Evolutionary conservation across 495 filamentous ascomycete species (phyloP).

Genomic region (Penicillium soppii): DNA sequence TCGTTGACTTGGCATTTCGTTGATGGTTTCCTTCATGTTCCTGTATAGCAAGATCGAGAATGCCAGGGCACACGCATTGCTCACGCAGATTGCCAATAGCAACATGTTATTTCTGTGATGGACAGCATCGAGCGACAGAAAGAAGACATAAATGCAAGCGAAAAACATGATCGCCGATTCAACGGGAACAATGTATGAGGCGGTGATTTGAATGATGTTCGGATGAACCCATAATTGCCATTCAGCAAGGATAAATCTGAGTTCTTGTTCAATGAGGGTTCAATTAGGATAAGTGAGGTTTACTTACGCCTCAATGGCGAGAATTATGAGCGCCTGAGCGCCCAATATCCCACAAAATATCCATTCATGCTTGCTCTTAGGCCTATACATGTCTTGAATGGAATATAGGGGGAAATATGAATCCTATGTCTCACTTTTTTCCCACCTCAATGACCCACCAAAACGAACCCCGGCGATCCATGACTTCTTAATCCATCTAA

Average conservation of each 20-base stretch:
- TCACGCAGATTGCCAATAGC: neutral
- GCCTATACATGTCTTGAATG: neutral
- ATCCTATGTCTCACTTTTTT: neutral
- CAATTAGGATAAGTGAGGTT: neutral
- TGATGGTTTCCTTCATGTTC: neutral
- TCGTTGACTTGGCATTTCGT: neutral
- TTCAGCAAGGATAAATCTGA: neutral
- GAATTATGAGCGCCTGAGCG: neutral
- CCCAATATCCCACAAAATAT: neutral
- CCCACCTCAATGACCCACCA: neutral
- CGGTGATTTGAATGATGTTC: neutral
- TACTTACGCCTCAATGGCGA: neutral
- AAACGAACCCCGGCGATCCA: neutral
- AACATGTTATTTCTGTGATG: neutral
- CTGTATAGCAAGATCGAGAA: slow-evolving; percentile 17
- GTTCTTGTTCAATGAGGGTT: neutral
- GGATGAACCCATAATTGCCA: neutral
- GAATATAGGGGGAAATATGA: neutral
- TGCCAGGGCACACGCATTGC: neutral
- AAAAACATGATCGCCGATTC: neutral
- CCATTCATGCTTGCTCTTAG: neutral
- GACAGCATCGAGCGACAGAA: neutral
- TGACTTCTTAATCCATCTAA: neutral
- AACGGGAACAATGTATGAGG: neutral
- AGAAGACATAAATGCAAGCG: neutral